These are phyloP conservation scores for Gossypium australe DNA, from an alignment of 345 rosid species.

Conservation along the genomic window DNA sequence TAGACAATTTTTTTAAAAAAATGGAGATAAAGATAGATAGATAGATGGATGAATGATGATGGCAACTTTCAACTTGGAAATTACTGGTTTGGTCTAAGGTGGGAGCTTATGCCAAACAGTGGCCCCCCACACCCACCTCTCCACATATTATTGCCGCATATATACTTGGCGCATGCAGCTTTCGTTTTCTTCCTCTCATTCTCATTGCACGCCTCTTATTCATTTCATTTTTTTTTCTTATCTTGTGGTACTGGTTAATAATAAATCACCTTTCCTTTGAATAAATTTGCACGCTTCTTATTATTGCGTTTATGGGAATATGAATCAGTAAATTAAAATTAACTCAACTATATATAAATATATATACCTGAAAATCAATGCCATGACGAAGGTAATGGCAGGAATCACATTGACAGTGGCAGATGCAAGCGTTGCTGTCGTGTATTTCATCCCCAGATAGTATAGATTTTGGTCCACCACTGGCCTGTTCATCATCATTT, in stretches of 20 bases:
- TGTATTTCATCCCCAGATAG: constrained; percentile 82
- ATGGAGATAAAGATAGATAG: background rate
- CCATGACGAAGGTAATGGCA: constrained; percentile 77
- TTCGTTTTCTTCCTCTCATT: background rate
- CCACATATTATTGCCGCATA: background rate
- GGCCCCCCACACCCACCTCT: no score
- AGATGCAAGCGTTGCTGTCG: constrained; percentile 84
- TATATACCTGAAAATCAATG: constrained; percentile 66
- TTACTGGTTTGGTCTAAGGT: background rate
- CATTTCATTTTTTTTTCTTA: no score
- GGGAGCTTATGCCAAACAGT: background rate
- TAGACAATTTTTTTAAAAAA: background rate
- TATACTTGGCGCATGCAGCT: background rate
- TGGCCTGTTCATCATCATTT: constrained; percentile 47
- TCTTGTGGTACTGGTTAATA: no score
- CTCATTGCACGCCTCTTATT: background rate
- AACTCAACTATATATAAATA: background rate
- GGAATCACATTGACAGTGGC: constrained; percentile 68
- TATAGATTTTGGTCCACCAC: constrained; percentile 90
- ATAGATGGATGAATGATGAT: background rate
- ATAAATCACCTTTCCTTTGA: no score
- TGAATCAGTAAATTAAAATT: background rate
- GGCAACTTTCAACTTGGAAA: background rate
- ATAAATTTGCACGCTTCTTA: background rate
- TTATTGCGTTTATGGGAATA: background rate